Evolutionary conservation across 139 green algal genomes (phyloP).

Genomic region (Picochlorum sp.): DNA sequence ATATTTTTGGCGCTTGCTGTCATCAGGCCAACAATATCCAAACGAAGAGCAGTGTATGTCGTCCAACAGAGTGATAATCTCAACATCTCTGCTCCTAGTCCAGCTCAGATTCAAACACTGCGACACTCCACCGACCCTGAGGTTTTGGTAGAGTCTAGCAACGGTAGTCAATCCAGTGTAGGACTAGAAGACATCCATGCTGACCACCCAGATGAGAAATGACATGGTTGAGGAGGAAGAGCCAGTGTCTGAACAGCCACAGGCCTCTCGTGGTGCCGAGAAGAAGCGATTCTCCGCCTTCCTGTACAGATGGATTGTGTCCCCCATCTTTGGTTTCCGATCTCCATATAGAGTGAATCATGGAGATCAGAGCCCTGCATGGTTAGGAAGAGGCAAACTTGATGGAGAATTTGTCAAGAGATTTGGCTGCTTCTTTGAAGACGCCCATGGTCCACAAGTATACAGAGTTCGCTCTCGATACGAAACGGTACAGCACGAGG

Average conservation of each 20-base stretch:
- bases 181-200: neutral
- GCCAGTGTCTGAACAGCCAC: neutral
- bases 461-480: slow-evolving; percentile 15
- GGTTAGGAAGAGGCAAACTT: slow-evolving; percentile 20
- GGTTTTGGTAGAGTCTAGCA: neutral
- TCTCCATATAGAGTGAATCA: neutral
- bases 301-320: slow-evolving; percentile 14
- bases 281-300: neutral
- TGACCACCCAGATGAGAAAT: neutral
- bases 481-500: slow-evolving; percentile 4
- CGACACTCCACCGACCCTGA: neutral
- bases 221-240: neutral
- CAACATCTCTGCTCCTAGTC: too few species aligned
- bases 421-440: slow-evolving; percentile 28
- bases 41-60: slow-evolving; percentile 16
- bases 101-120: too few species aligned
- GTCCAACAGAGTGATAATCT: neutral
- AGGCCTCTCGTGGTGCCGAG: neutral
- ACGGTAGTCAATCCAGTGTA: neutral
- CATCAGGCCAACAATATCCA: slow-evolving; percentile 10
- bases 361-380: slow-evolving; percentile 3
- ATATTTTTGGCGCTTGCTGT: slow-evolving; percentile 17
- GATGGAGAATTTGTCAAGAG: slow-evolving; percentile 26
- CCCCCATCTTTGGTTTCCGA: slow-evolving; percentile 23
- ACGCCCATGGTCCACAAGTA: slow-evolving; percentile 23